phyloP scores from a whole-genome alignment of 1,139 yeast genomes.

The Yarrowia galli region DNA sequence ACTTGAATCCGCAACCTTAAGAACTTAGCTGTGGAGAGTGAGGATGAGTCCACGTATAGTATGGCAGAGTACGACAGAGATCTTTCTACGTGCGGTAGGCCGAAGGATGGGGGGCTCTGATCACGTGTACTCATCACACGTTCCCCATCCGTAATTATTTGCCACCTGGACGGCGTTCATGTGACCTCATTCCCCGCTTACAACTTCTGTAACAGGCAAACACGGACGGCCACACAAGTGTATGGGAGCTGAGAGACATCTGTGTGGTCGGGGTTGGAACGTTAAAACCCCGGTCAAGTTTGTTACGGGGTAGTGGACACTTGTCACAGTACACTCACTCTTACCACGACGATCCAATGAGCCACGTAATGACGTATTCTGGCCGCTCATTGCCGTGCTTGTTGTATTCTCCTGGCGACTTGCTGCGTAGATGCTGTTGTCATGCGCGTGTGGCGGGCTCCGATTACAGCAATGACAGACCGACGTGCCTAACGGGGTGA shows the following conservation, averaged over 20 bases:
- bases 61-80: background rate
- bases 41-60: background rate
- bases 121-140: background rate
- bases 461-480: slow-evolving; percentile 26
- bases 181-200: slow-evolving; percentile 13
- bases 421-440: slow-evolving; percentile 21
- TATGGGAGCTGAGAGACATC: no score
- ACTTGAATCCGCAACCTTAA: slow-evolving; percentile 4
- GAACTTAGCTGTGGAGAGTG: background rate
- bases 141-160: slow-evolving; percentile 1
- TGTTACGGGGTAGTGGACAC: background rate
- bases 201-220: background rate
- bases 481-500: background rate
- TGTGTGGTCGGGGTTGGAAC: no score
- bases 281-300: background rate
- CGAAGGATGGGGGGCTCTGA: background rate
- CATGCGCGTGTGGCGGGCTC: slow-evolving; percentile 25
- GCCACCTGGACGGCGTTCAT: background rate
- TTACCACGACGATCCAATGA: background rate
- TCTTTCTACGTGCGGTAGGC: background rate
- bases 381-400: background rate
- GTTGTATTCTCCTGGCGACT: background rate
- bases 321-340: background rate
- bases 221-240: background rate
- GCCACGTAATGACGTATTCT: background rate